Conservation (phyloP, 2,329 filamentous ascomycete species). For the Apiospora kogelbergensis region DNA sequence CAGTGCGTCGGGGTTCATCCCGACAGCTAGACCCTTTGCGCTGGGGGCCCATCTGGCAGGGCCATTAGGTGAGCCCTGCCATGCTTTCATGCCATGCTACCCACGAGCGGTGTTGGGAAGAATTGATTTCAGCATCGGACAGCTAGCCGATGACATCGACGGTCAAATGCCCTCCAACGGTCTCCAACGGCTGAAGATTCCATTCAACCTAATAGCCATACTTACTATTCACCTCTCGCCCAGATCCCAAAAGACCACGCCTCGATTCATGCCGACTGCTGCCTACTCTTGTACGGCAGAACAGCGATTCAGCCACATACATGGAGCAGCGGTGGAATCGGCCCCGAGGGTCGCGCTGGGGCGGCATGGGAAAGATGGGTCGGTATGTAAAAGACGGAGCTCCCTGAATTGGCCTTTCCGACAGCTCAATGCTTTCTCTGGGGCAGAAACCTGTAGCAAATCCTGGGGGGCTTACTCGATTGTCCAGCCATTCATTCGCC, state of each 20-base stretch:
- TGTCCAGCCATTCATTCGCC: neutral
- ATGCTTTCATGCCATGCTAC: neutral
- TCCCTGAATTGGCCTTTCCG: neutral
- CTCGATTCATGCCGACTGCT: neutral
- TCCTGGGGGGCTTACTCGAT: neutral
- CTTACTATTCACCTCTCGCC: neutral
- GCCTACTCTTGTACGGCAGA: neutral
- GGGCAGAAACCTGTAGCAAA: neutral
- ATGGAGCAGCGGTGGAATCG: neutral
- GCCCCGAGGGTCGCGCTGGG: neutral
- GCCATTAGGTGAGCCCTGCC: neutral
- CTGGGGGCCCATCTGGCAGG: neutral
- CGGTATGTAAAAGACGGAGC: constrained; percentile 1
- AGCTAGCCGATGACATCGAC: neutral
- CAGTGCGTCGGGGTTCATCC: neutral
- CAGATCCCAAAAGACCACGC: neutral
- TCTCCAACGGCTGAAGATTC: neutral
- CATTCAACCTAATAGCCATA: neutral
- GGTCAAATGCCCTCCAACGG: neutral
- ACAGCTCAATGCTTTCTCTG: constrained; percentile 3
- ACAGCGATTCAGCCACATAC: neutral
- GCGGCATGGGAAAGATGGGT: too few relatives aligned
- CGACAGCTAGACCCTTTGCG: neutral
- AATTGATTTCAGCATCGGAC: neutral
- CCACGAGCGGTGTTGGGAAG: neutral